A percentile compares a stretch with the other conserved stretches of the same genome.
phyloP scores from a whole-genome alignment of 805 yeast species.

The Candida ulmi region DNA sequence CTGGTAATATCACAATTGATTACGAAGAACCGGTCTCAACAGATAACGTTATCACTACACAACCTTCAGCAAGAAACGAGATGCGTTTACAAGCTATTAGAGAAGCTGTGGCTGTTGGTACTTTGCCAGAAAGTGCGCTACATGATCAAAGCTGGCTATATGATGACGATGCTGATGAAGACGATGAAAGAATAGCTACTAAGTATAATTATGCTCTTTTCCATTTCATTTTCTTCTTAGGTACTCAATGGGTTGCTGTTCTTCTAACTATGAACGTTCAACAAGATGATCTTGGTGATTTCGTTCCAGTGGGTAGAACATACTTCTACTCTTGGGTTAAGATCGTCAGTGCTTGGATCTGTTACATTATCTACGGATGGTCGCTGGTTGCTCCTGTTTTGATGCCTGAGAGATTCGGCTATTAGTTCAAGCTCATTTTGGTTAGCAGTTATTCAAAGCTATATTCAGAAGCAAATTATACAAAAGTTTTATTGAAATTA shows the following conservation, averaged over 20 bases:
- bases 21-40: slow-evolving; percentile 20
- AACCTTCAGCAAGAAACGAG: slow-evolving; percentile 56
- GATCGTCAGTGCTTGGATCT: slow-evolving; percentile 87
- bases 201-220: slow-evolving; percentile 83
- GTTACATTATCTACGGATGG: slow-evolving; percentile 85
- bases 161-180: slow-evolving; percentile 39
- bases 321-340: slow-evolving; percentile 95
- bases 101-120: slow-evolving; percentile 95
- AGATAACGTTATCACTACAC: slow-evolving; percentile 30
- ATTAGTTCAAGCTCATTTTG: slow-evolving; percentile 2
- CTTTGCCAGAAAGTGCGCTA: slow-evolving; percentile 88
- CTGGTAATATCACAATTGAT: slow-evolving; percentile 30
- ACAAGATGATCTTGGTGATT: slow-evolving; percentile 77
- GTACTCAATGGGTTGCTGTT: slow-evolving; percentile 96
- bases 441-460: too few relatives aligned
- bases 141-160: slow-evolving; percentile 61
- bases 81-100: slow-evolving; percentile 83
- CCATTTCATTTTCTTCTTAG: slow-evolving; percentile 87
- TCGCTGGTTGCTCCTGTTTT: slow-evolving; percentile 84
- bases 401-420: slow-evolving; percentile 80
- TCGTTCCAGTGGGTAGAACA: slow-evolving; percentile 95
- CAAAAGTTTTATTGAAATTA: slow-evolving; percentile 4
- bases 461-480: too few relatives aligned
- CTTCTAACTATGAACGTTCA: slow-evolving; percentile 87
- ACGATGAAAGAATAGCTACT: slow-evolving; percentile 57